Percentiles rank a stretch among this genome's conserved stretches.
Evolutionary conservation across 805 yeast species (phyloP).

Genomic region (Peterozyma xylosa): DNA sequence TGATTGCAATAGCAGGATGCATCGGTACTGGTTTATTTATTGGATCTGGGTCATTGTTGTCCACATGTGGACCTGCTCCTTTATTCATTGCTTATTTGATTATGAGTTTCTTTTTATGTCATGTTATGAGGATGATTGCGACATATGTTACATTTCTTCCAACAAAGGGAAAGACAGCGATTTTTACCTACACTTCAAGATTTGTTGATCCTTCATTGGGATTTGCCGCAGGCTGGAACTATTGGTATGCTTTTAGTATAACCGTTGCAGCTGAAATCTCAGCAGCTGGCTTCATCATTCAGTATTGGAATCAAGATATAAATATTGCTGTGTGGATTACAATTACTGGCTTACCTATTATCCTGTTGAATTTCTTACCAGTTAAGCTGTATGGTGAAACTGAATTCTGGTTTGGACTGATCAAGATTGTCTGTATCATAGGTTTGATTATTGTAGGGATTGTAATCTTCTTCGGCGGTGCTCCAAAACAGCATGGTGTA

Average conservation of each 20-base stretch:
- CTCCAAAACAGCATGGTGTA: slow-evolving; percentile 37
- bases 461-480: slow-evolving; percentile 61
- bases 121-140: slow-evolving; percentile 56
- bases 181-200: slow-evolving; percentile 24
- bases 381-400: slow-evolving; percentile 44
- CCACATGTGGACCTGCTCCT: slow-evolving; percentile 59
- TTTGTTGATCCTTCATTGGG: slow-evolving; percentile 37
- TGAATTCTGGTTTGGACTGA: slow-evolving; percentile 60
- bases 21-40: slow-evolving; percentile 46
- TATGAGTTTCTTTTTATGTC: slow-evolving; percentile 55
- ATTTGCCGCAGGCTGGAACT: slow-evolving; percentile 38
- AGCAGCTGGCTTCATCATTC: slow-evolving; percentile 49
- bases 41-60: slow-evolving; percentile 55
- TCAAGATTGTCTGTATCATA: slow-evolving; percentile 57
- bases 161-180: slow-evolving; percentile 35
- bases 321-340: slow-evolving; percentile 45
- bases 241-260: slow-evolving; percentile 41
- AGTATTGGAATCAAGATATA: slow-evolving; percentile 40
- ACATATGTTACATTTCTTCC: slow-evolving; percentile 46
- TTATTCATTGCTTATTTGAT: slow-evolving; percentile 49
- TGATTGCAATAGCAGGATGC: no score
- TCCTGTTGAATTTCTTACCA: slow-evolving; percentile 39
- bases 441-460: slow-evolving; percentile 53
- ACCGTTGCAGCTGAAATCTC: slow-evolving; percentile 59
- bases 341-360: slow-evolving; percentile 35